phyloP scores from a whole-genome alignment of 441 rosid species.

The Brassica hybrid region DNA sequence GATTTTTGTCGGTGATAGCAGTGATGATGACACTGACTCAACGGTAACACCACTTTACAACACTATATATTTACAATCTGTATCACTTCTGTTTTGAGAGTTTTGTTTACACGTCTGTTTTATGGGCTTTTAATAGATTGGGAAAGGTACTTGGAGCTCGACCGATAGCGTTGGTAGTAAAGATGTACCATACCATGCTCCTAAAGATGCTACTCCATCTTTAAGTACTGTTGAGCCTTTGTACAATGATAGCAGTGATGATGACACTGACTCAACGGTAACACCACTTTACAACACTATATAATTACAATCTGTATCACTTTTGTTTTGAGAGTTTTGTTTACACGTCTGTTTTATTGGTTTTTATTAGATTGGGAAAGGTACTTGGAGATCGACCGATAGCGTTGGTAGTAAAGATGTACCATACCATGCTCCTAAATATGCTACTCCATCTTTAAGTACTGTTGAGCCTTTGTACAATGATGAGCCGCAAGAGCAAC shows the following conservation, averaged over 20 bases:
- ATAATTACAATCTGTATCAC: slow-evolving; percentile 3
- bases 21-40: slow-evolving; percentile 40
- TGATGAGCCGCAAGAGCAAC: slow-evolving; percentile 21
- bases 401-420: slow-evolving; percentile 32
- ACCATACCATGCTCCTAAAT: not conserved
- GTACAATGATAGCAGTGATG: slow-evolving; percentile 23
- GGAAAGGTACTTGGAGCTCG: slow-evolving; percentile 27
- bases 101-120: not conserved
- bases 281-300: not conserved
- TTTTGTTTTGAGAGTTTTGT: not conserved
- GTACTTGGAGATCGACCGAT: slow-evolving; percentile 30
- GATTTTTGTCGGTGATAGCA: not conserved
- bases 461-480: slow-evolving; percentile 5
- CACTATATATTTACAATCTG: not conserved
- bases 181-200: slow-evolving; percentile 13
- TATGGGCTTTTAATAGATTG: slow-evolving; percentile 18
- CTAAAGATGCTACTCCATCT: slow-evolving; percentile 6
- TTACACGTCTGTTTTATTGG: not conserved
- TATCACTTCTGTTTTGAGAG: not conserved
- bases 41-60: slow-evolving; percentile 21
- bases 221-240: not conserved
- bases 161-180: slow-evolving; percentile 32
- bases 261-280: slow-evolving; percentile 41
- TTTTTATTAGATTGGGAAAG: slow-evolving; percentile 17
- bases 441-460: not conserved